Conservation (phyloP, 192 early-diverging fungal species). For the Linnemannia hyalina region DNA sequence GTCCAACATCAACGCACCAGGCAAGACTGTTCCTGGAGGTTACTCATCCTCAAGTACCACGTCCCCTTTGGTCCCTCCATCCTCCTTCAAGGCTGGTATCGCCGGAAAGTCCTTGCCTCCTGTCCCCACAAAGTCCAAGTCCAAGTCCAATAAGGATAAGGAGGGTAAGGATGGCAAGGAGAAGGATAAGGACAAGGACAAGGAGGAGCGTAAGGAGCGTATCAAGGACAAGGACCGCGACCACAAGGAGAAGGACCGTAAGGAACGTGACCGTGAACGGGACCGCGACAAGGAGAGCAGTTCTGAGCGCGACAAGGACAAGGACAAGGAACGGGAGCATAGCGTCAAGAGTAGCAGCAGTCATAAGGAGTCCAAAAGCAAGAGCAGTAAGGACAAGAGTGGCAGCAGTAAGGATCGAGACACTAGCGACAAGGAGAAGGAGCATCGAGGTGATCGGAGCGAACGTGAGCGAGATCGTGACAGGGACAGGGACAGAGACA, state of each 20-base stretch:
- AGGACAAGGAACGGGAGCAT: conserved; percentile 41
- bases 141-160: conserved; percentile 34
- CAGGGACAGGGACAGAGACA: conserved; percentile 20
- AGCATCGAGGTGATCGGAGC: conserved; percentile 12
- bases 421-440: conserved; percentile 11
- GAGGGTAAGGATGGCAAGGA: conserved; percentile 36
- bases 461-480: conserved; percentile 24
- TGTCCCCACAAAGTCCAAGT: conserved; percentile 33
- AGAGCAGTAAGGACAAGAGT: conserved; percentile 58
- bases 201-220: conserved; percentile 32
- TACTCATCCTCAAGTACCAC: conserved; percentile 8
- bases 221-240: conserved; percentile 27
- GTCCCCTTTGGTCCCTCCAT: conserved; percentile 1
- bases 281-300: conserved; percentile 21
- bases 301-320: conserved; percentile 46
- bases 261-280: conserved; percentile 28
- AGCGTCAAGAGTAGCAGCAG: conserved; percentile 24
- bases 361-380: conserved; percentile 54
- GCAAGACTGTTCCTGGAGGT: conserved; percentile 36
- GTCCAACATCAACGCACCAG: conserved; percentile 30
- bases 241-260: conserved; percentile 21
- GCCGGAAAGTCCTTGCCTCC: conserved; percentile 39
- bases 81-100: conserved; percentile 18
- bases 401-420: conserved; percentile 45
- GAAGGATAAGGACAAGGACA: conserved; percentile 29